Conservation (phyloP, 768 basidiomycete species). For the Tulasnella sp. region DNA sequence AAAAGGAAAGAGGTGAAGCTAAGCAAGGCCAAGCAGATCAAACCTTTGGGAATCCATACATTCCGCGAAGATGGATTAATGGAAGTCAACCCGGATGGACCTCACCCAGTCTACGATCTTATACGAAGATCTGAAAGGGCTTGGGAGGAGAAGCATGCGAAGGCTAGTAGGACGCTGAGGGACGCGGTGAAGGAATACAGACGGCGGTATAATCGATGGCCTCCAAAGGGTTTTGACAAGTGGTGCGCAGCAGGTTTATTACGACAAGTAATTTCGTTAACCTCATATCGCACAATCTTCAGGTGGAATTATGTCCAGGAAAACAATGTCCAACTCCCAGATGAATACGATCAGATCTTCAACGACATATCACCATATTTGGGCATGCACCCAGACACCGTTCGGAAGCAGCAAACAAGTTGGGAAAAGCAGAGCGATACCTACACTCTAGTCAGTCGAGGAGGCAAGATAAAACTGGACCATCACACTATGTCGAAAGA, state of each 20-base stretch:
- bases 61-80: slow-evolving; percentile 27
- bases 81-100: slow-evolving; percentile 27
- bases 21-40: no score
- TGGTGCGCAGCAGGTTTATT: slow-evolving; percentile 25
- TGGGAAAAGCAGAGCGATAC: background rate
- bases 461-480: slow-evolving; percentile 26
- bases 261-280: background rate
- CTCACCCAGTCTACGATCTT: slow-evolving; percentile 37
- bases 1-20: no score
- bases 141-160: slow-evolving; percentile 29
- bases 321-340: slow-evolving; percentile 37
- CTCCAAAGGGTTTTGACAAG: slow-evolving; percentile 35
- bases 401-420: background rate
- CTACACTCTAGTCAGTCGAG: background rate
- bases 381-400: slow-evolving; percentile 27
- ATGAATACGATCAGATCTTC: slow-evolving; percentile 43
- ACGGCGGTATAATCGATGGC: slow-evolving; percentile 26
- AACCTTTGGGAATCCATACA: no score
- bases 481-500: slow-evolving; percentile 18
- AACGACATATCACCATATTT: slow-evolving; percentile 34
- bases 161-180: slow-evolving; percentile 29
- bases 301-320: slow-evolving; percentile 37
- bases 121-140: slow-evolving; percentile 28
- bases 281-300: background rate
- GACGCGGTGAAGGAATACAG: slow-evolving; percentile 32